Evolutionary conservation across 129 eudicot species (phyloP).

Genomic region (Apium graveolens): DNA sequence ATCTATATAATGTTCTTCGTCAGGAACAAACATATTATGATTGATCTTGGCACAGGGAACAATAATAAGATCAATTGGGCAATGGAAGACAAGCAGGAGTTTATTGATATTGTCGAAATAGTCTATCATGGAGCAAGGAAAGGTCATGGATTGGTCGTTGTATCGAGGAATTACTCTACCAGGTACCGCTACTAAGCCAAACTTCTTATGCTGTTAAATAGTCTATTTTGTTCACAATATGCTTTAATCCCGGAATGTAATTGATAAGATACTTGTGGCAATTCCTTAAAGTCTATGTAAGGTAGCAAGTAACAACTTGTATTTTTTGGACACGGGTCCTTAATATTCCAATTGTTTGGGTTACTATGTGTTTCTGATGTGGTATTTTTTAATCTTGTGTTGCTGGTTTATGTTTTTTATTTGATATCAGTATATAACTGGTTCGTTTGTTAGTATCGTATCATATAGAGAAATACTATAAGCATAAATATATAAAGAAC

Average conservation of each 20-base stretch:
- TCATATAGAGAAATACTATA: no score
- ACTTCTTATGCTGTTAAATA: neutral
- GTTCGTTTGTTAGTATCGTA: no score
- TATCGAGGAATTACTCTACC: conserved; percentile 9
- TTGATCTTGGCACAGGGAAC: conserved; percentile 15
- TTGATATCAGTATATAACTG: no score
- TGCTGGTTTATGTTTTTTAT: no score
- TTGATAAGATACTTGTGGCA: neutral
- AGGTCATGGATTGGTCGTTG: conserved; percentile 80
- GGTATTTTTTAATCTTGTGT: no score
- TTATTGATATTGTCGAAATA: conserved; percentile 10
- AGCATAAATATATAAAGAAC: no score
- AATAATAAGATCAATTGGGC: conserved; percentile 55
- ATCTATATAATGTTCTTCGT: conserved; percentile 73
- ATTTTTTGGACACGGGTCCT: no score
- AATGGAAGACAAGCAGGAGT: conserved; percentile 83
- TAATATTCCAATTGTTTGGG: no score
- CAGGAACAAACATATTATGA: conserved; percentile 86
- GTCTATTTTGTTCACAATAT: neutral
- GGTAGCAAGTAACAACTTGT: no score
- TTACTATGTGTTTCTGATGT: no score
- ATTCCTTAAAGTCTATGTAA: neutral
- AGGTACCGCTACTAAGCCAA: conserved; percentile 19
- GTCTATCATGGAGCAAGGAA: conserved; percentile 88
- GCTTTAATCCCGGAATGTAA: neutral